Conservation (phyloP, 495 filamentous ascomycete species). For the Penicillium turbatum region DNA sequence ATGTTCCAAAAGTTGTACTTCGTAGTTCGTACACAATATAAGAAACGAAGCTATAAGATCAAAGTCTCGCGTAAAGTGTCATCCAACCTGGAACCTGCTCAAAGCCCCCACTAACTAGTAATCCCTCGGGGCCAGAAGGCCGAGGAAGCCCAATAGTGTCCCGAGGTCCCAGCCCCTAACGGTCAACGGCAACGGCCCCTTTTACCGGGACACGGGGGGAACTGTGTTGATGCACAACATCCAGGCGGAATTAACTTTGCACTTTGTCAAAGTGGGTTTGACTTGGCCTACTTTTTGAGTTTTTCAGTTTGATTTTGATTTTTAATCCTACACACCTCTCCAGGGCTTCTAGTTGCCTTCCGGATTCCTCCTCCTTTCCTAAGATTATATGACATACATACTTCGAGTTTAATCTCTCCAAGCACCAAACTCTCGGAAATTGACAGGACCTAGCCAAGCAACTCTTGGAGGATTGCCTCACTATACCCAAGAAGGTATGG, state of each 20-base stretch:
- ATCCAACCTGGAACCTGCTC: not conserved
- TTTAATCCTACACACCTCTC: not conserved
- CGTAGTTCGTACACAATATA: too few relatives aligned
- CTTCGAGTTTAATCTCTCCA: slow-evolving; percentile 13
- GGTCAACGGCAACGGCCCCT: slow-evolving; percentile 18
- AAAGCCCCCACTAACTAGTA: not conserved
- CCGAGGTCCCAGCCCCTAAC: slow-evolving; percentile 14
- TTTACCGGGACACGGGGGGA: slow-evolving; percentile 19
- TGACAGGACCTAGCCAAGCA: slow-evolving; percentile 20
- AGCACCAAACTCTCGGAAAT: slow-evolving; percentile 25
- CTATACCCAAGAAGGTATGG: slow-evolving; percentile 17
- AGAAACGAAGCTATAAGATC: too few relatives aligned
- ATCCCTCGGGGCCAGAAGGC: not conserved
- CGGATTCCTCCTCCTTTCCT: not conserved
- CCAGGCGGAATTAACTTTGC: not conserved
- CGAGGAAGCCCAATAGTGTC: slow-evolving; percentile 2
- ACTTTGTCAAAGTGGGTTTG: not conserved
- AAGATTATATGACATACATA: slow-evolving; percentile 3
- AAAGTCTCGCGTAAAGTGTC: not conserved
- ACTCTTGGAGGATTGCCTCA: slow-evolving; percentile 11
- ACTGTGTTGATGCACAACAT: slow-evolving; percentile 25
- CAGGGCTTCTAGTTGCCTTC: not conserved
- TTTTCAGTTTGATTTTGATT: slow-evolving; percentile 2
- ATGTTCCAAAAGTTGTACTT: too few relatives aligned
- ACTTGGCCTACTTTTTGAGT: not conserved